Percentiles rank a stretch among this genome's conserved stretches.
Evolutionary conservation across 495 filamentous ascomycete genomes (phyloP).

Genomic region (Penicillium pancosmium): DNA sequence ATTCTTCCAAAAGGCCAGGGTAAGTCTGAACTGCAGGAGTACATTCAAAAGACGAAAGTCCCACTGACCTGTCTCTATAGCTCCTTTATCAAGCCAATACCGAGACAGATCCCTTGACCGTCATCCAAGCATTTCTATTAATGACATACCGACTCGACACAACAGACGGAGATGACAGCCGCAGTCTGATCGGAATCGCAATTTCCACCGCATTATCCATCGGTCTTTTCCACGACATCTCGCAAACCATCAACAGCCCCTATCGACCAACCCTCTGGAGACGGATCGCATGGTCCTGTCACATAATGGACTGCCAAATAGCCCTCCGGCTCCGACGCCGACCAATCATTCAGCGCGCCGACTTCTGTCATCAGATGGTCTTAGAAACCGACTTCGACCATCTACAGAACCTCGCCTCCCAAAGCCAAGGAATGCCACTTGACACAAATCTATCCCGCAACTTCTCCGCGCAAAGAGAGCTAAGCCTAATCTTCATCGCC

Average conservation of each 20-base stretch:
- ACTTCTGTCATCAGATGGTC: constrained; percentile 15
- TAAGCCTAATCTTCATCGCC: constrained; percentile 17
- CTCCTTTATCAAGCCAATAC: constrained; percentile 24
- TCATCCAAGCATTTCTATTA: constrained; percentile 22
- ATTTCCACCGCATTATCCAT: constrained; percentile 18
- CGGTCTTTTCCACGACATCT: constrained; percentile 16
- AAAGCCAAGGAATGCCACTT: not conserved
- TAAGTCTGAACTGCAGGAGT: constrained; percentile 2
- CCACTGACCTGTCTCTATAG: not conserved
- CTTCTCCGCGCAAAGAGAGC: constrained; percentile 14
- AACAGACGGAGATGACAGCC: constrained; percentile 21
- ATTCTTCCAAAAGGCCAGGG: constrained; percentile 22
- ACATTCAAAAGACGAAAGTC: not conserved
- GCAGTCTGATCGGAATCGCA: constrained; percentile 17
- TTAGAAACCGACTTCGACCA: constrained; percentile 21
- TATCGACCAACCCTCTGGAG: constrained; percentile 17
- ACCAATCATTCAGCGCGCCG: constrained; percentile 13
- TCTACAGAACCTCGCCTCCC: not conserved
- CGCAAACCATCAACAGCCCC: not conserved
- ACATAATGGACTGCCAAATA: constrained; percentile 22
- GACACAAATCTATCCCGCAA: not conserved
- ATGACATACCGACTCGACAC: constrained; percentile 22
- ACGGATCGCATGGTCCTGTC: constrained; percentile 27
- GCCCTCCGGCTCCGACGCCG: constrained; percentile 18
- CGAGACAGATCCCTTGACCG: constrained; percentile 17